Conservation (phyloP, 2,329 filamentous ascomycete species). For the Fusarium agapanthi region DNA sequence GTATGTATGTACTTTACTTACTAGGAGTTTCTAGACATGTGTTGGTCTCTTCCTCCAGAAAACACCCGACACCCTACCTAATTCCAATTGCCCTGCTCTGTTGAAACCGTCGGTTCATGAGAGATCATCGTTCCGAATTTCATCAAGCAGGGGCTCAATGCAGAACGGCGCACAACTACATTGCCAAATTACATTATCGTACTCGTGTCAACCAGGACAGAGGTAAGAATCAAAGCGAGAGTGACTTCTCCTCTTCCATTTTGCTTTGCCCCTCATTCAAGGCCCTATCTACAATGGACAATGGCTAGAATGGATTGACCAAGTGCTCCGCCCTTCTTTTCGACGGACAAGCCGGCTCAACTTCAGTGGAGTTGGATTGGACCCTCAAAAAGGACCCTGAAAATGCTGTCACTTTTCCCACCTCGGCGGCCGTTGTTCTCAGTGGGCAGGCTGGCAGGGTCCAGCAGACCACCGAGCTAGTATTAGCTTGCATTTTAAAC, state of each 20-base stretch:
- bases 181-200: neutral
- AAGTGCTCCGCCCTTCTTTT: constrained; percentile 8
- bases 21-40: neutral
- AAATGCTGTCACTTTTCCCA: constrained; percentile 29
- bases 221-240: neutral
- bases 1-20: neutral
- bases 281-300: neutral
- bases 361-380: constrained; percentile 14
- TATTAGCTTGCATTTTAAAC: constrained; percentile 15
- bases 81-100: neutral
- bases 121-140: constrained; percentile 17
- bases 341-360: constrained; percentile 7
- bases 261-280: constrained; percentile 4
- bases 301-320: neutral
- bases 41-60: neutral
- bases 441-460: constrained; percentile 2
- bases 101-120: neutral
- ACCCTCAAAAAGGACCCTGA: constrained; percentile 32
- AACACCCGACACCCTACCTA: constrained; percentile 3
- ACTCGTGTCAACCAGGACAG: neutral
- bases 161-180: neutral
- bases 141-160: neutral
- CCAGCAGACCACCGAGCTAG: neutral
- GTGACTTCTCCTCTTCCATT: neutral
- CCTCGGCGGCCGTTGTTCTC: constrained; percentile 11